phyloP scores from a whole-genome alignment of 2,329 filamentous ascomycete species.

The Kalaharituber pfeilii region DNA sequence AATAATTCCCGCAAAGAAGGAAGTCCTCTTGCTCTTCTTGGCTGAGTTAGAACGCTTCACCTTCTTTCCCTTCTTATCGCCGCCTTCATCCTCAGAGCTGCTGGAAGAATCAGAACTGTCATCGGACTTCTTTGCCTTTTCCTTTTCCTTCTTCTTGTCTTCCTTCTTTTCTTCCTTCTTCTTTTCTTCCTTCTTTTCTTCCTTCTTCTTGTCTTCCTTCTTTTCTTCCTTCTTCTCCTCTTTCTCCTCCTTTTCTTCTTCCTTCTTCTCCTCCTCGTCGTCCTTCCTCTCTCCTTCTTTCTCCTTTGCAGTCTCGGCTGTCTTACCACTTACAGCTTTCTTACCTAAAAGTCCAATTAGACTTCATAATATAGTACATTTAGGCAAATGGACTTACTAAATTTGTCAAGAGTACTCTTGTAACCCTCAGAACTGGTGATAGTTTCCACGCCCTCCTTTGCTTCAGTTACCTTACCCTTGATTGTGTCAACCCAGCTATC shows the following conservation, averaged over 20 bases:
- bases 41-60: slow-evolving; percentile 45
- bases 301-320: slow-evolving; percentile 28
- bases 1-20: slow-evolving; percentile 44
- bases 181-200: slow-evolving; percentile 23
- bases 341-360: slow-evolving; percentile 3
- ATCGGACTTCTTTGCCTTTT: slow-evolving; percentile 26
- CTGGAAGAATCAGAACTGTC: slow-evolving; percentile 17
- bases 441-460: slow-evolving; percentile 58
- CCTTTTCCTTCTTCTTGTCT: slow-evolving; percentile 26
- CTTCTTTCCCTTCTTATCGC: slow-evolving; percentile 38
- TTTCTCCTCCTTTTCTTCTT: slow-evolving; percentile 15
- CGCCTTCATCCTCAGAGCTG: slow-evolving; percentile 17
- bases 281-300: slow-evolving; percentile 28
- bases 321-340: slow-evolving; percentile 29
- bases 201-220: slow-evolving; percentile 27
- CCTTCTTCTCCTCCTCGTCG: slow-evolving; percentile 24
- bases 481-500: slow-evolving; percentile 82
- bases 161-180: slow-evolving; percentile 22
- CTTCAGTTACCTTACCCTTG: slow-evolving; percentile 67
- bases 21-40: slow-evolving; percentile 43
- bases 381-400: slow-evolving; percentile 28
- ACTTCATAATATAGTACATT: slow-evolving; percentile 8
- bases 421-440: slow-evolving; percentile 68
- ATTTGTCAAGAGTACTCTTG: slow-evolving; percentile 65
- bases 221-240: slow-evolving; percentile 31